phyloP scores from a whole-genome alignment of 495 filamentous ascomycete species.

The Xylaria intraflava region DNA sequence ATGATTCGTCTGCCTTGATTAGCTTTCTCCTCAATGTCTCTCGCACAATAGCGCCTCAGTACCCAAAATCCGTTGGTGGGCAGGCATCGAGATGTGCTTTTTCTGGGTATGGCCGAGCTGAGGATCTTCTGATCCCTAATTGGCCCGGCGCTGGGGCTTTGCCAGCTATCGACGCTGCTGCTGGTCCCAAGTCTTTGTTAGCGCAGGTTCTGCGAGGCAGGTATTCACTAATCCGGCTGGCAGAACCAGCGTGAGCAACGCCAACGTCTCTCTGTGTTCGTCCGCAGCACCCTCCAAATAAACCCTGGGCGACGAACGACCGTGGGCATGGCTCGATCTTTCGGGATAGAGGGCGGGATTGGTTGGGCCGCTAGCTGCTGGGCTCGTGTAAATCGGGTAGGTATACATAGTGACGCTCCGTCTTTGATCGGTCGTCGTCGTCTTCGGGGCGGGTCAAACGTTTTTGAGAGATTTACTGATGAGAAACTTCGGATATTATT shows the following conservation, averaged over 20 bases:
- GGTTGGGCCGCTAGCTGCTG: too few relatives aligned
- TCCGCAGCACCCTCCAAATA: background rate
- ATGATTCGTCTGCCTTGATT: background rate
- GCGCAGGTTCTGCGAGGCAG: background rate
- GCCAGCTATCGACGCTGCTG: conserved; percentile 3
- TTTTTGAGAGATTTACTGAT: background rate
- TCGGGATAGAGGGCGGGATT: too few relatives aligned
- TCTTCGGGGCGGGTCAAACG: conserved; percentile 1
- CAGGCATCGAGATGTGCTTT: too few relatives aligned
- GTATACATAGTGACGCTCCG: background rate
- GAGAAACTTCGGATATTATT: background rate
- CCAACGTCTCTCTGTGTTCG: too few relatives aligned
- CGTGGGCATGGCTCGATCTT: too few relatives aligned
- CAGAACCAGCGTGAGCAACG: conserved; percentile 1
- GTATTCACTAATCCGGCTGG: background rate
- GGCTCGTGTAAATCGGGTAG: too few relatives aligned
- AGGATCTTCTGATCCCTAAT: background rate
- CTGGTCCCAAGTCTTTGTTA: conserved; percentile 5
- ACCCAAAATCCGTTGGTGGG: too few relatives aligned
- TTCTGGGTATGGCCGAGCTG: too few relatives aligned
- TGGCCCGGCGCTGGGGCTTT: background rate
- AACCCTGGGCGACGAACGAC: background rate
- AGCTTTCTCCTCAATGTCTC: too few relatives aligned
- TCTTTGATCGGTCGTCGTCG: background rate
- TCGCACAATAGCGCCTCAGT: background rate